Percentiles rank a stretch among this genome's conserved stretches.
phyloP scores from a whole-genome alignment of 176 grass and related monocot species.

The Avena atlantica region DNA sequence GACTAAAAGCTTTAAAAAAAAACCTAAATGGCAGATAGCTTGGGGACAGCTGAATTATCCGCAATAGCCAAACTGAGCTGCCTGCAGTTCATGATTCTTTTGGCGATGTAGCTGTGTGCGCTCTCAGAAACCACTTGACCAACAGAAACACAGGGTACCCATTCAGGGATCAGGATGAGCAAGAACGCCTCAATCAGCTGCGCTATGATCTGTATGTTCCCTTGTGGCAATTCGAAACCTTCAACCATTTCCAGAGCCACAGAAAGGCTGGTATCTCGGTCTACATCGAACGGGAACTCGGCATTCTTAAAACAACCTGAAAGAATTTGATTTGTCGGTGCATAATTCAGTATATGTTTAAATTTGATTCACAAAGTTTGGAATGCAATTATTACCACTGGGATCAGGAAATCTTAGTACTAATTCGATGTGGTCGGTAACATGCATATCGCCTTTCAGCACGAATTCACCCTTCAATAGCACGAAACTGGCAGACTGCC shows the following conservation, averaged over 20 bases:
- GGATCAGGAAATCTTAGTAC: slow-evolving; percentile 50
- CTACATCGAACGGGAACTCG: slow-evolving; percentile 40
- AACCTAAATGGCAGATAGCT: slow-evolving; percentile 1
- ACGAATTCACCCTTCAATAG: slow-evolving; percentile 37
- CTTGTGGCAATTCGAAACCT: slow-evolving; percentile 36
- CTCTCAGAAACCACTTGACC: slow-evolving; percentile 24
- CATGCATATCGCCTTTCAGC: slow-evolving; percentile 41
- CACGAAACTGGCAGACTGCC: slow-evolving; percentile 10
- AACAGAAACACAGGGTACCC: slow-evolving; percentile 12
- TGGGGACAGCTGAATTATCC: slow-evolving; percentile 24
- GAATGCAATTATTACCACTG: slow-evolving; percentile 15
- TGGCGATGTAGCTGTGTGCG: neutral
- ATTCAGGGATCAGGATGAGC: slow-evolving; percentile 41
- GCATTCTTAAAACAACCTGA: slow-evolving; percentile 40
- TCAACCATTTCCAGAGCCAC: slow-evolving; percentile 53
- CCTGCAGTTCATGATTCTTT: slow-evolving; percentile 4
- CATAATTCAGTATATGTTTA: neutral
- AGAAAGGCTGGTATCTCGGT: slow-evolving; percentile 39
- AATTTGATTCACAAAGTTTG: neutral
- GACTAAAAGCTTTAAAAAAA: neutral
- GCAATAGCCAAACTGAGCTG: neutral
- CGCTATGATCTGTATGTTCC: slow-evolving; percentile 32
- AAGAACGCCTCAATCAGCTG: slow-evolving; percentile 56
- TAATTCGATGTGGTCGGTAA: slow-evolving; percentile 4
- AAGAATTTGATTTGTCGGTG: slow-evolving; percentile 21